These are phyloP conservation scores for Penicillium chermesinum DNA, from an alignment of 495 filamentous ascomycete genomes.

Conservation along the genomic window DNA sequence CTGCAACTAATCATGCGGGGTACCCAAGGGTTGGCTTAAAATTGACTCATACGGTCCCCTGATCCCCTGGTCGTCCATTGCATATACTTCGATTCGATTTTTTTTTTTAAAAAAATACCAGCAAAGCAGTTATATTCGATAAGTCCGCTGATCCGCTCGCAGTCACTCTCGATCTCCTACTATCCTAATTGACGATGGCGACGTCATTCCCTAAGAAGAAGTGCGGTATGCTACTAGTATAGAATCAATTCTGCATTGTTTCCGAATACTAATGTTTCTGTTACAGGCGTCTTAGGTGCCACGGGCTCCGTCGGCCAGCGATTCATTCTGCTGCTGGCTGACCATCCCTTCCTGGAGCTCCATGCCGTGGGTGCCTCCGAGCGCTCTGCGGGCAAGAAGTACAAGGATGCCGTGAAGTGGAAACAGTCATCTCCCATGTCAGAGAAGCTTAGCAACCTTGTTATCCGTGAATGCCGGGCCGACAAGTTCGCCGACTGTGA, in stretches of 20 bases:
- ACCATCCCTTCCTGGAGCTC: conserved; percentile 71
- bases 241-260: no score
- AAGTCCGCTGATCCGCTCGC: no score
- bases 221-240: conserved; percentile 41
- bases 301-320: conserved; percentile 78
- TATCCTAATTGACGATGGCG: conserved; percentile 27
- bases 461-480: conserved; percentile 70
- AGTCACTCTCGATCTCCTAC: conserved; percentile 3
- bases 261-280: no score
- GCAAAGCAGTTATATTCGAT: no score
- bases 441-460: conserved; percentile 57
- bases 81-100: no score
- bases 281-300: conserved; percentile 42
- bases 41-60: conserved; percentile 17
- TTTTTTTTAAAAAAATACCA: no score
- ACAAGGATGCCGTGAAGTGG: conserved; percentile 78
- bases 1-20: conserved; percentile 16
- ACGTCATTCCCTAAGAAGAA: conserved; percentile 40
- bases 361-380: conserved; percentile 75
- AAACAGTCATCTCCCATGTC: conserved; percentile 76
- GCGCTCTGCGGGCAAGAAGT: conserved; percentile 74
- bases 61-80: background rate
- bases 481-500: conserved; percentile 76
- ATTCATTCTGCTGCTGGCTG: conserved; percentile 75
- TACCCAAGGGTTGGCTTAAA: conserved; percentile 8